Percentiles rank a stretch among this genome's conserved stretches.
These are phyloP conservation scores for Morella rubra DNA, from an alignment of 306 rosid genomes.

Conservation along the genomic window DNA sequence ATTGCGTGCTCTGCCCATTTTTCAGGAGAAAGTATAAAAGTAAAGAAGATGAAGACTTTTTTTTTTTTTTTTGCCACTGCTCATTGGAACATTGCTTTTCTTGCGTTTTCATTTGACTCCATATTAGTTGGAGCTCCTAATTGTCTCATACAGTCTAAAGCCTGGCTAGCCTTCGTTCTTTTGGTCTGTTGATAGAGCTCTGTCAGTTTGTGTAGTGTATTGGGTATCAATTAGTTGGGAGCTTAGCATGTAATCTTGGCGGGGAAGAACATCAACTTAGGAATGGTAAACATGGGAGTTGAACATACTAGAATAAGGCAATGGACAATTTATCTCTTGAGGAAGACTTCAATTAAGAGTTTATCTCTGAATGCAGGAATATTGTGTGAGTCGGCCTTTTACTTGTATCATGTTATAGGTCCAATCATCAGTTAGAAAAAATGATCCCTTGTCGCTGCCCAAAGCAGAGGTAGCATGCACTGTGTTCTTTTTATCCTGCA, in stretches of 20 bases:
- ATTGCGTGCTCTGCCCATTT: no score
- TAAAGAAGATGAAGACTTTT: no score
- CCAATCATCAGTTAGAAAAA: background rate
- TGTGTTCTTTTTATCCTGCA: background rate
- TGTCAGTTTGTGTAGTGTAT: conserved; percentile 2
- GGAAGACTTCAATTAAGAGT: background rate
- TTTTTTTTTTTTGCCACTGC: no score
- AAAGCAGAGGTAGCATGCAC: background rate
- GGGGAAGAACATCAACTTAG: background rate
- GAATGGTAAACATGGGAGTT: no score
- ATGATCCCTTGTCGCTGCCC: background rate
- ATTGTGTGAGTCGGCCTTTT: background rate
- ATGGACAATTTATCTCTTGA: background rate
- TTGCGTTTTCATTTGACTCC: no score
- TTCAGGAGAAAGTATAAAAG: no score
- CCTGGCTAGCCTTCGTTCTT: background rate
- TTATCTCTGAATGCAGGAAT: background rate
- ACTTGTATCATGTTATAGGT: background rate
- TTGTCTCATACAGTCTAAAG: conserved; percentile 2
- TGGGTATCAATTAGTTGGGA: no score
- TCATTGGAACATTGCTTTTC: no score
- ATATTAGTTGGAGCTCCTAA: no score
- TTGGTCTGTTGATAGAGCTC: conserved; percentile 5
- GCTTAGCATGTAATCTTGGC: background rate
- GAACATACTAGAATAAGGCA: background rate